Evolutionary conservation across 2,329 filamentous ascomycete genomes (phyloP), one percentile per base, ranked within the genome.

Genomic region (Ophiostoma triangulosporum): DNA sequence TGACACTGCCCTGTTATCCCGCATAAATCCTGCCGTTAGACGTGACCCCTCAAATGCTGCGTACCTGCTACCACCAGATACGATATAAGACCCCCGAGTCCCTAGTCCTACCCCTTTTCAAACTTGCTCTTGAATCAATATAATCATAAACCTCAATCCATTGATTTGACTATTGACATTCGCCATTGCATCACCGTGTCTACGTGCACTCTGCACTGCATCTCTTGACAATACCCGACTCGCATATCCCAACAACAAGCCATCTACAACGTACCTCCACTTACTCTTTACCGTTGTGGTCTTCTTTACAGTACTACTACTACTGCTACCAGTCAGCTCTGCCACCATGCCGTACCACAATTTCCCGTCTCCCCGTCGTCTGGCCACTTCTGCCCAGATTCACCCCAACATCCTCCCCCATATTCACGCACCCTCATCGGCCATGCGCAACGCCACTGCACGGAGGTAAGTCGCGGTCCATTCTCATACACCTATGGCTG

Each of bases 351-450:
- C 46, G 46, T 48, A 31, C 9, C 26, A 27, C 46, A 48, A 48
- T 17, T 48, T 32, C 5, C 45, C 48, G 4, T 43, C 45, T 17
- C 43, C 46, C 6, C 48, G 52, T 22, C 57, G 57, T 50, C 54
- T 60, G 48, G 45, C 58, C 26, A 59, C 56, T 1, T 53, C 56
- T 20, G 63, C 64, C 15, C 63, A 64, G 50, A 64, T 66, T 1
- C 60, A 66, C 56, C 65, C 65, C 4, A 58, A 58, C 20, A 62
- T 63, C 54, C 64, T 66, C 26, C 62, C 62, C 15, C 64, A 63
- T 55, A 60, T 66, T 17, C 60, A 62, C 54, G 56, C 57, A 11
- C 58, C 60, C 27, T 54, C 56, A 7, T 38, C 56, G 6, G 15
- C 49, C 7, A 29, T 53, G 11, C 51, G 50, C 26, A 43, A 29